Evolutionary conservation across 352 stramenopile genomes (phyloP).

Genomic region (Thalassiosira ordinaria): DNA sequence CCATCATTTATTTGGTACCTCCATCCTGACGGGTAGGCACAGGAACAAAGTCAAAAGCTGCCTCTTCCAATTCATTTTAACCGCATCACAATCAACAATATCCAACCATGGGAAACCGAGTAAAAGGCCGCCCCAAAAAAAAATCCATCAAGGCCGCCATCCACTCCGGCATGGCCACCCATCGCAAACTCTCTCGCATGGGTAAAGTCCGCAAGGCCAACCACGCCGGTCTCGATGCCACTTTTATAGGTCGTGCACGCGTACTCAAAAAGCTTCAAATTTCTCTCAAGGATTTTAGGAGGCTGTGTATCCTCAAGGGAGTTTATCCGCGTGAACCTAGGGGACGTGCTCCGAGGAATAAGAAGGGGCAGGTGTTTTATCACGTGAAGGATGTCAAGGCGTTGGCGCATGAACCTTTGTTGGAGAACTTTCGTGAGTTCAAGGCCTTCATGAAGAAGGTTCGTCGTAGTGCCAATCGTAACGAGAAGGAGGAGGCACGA

Average conservation of each 20-base stretch:
- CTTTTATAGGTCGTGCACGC: slow-evolving; percentile 95
- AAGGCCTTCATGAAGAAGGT: slow-evolving; percentile 99
- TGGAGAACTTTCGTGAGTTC: slow-evolving; percentile 98
- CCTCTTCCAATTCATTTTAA: no score
- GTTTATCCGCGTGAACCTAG: slow-evolving; percentile 98
- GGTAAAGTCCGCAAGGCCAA: slow-evolving; percentile 87
- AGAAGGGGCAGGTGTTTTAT: slow-evolving; percentile 98
- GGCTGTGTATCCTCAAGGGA: slow-evolving; percentile 99
- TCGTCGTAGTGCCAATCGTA: slow-evolving; percentile 72
- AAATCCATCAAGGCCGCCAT: slow-evolving; percentile 86
- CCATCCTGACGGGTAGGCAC: no score
- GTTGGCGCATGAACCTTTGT: slow-evolving; percentile 96
- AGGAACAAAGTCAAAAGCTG: no score
- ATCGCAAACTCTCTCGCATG: slow-evolving; percentile 87
- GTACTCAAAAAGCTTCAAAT: slow-evolving; percentile 92
- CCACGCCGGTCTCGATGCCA: slow-evolving; percentile 87
- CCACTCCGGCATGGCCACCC: slow-evolving; percentile 83
- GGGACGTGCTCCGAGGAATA: slow-evolving; percentile 90
- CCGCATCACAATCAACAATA: background rate
- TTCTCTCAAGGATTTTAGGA: slow-evolving; percentile 97
- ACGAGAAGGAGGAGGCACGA: slow-evolving; percentile 82
- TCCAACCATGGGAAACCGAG: slow-evolving; percentile 80
- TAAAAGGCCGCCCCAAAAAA: slow-evolving; percentile 82
- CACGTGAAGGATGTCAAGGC: slow-evolving; percentile 99
- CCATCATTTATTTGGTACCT: background rate